Percentiles rank a stretch among this genome's conserved stretches.
Conservation (phyloP, 73 alveolate species). For the Paraurostyla sp. region DNA sequence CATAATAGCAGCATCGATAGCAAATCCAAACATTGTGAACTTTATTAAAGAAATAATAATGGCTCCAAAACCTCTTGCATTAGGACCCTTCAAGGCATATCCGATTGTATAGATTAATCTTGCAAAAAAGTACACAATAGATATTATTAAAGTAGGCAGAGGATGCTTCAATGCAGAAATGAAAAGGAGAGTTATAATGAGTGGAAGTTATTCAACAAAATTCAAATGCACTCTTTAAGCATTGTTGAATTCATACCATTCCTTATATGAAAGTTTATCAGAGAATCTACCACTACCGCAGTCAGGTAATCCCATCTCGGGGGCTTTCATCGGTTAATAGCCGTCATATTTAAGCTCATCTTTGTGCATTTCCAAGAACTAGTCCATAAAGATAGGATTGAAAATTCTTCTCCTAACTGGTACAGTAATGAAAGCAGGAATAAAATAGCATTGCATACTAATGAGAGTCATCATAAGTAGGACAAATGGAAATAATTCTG, state of each 20-base stretch:
- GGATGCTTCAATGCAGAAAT: slow-evolving; percentile 40
- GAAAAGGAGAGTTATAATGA: not conserved
- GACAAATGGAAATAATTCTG: not conserved
- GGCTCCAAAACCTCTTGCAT: slow-evolving; percentile 56
- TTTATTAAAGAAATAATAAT: not conserved
- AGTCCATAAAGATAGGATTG: not conserved
- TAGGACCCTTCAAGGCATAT: slow-evolving; percentile 38
- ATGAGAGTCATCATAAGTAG: slow-evolving; percentile 4
- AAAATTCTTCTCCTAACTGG: not conserved
- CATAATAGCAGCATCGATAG: not conserved
- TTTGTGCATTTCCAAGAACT: slow-evolving; percentile 14
- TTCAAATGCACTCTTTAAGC: slow-evolving; percentile 61
- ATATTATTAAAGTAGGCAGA: slow-evolving; percentile 1
- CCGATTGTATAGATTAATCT: slow-evolving; percentile 50
- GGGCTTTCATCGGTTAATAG: not conserved
- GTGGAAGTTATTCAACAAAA: slow-evolving; percentile 51
- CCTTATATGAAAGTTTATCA: slow-evolving; percentile 50
- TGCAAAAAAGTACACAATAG: not conserved
- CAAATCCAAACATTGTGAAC: slow-evolving; percentile 7
- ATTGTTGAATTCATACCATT: slow-evolving; percentile 62
- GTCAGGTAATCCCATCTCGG: slow-evolving; percentile 58
- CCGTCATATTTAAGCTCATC: not conserved
- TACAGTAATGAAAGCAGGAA: not conserved
- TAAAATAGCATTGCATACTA: not conserved
- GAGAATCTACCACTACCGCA: slow-evolving; percentile 57